Evolutionary conservation across 1,139 yeast species (phyloP), one percentile per base, ranked within the genome.

Genomic region (Hansenula anomala): DNA sequence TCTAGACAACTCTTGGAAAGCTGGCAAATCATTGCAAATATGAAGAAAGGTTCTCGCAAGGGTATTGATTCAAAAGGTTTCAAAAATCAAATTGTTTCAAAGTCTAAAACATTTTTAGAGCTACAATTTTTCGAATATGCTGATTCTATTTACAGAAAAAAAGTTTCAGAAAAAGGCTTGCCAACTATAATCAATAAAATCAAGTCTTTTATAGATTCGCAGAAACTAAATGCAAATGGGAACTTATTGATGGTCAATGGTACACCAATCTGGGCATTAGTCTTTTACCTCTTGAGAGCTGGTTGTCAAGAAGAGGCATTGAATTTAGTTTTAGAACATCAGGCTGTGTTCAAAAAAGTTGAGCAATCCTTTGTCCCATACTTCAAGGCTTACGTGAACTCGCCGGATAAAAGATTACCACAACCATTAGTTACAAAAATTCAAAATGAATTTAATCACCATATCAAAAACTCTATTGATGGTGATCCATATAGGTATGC

Each of bases 401-500:
- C 80, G n/a, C 51, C 48, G 19, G 76, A 72, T 37, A 66, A 69
- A 37, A 63, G 64, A 36, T 69, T 92, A 41, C 78, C 94, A 3
- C 67, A 73, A 13, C 88, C 85, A 31, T 69, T 87, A 44, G 78
- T 75, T 32, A 85, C 85, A 15, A 73, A 88, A 48, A 65, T 92
- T 29, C 81, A 80, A 47, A 71, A 80, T 33, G 97, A 92, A 58
- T 94, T 87, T 62, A 84, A 81, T 55, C 94, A 86, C 55, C 87
- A 84, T 50, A 83, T 90, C 52, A 84, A 89, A 45, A 81, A 78
- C 49, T 70, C 80, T 22, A 70, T 77, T 40, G 79, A 72, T 46
- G 80, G 84, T 40, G 99, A 92, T 63, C 96, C 97, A 9, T 92
- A 76, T 65, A 84, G 92, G 58, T 84, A 82, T 57, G 94, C 96